Evolutionary conservation across 2,329 filamentous ascomycete genomes (phyloP), one percentile per base, ranked within the genome.

Genomic region (Penicillium capsulatum): DNA sequence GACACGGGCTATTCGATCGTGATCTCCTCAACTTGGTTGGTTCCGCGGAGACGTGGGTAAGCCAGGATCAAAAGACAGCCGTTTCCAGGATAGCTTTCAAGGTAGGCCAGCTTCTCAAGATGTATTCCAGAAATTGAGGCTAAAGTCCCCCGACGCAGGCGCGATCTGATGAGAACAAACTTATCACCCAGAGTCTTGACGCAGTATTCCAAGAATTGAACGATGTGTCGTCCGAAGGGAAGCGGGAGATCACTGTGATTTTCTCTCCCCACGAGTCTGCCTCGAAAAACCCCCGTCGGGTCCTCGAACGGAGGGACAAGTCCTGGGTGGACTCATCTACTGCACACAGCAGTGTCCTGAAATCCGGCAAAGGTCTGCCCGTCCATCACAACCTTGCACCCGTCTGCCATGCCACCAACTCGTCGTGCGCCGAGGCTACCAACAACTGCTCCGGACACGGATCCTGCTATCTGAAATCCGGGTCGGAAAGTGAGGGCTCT

Each of bases 401-500:
- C 5, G 67, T 79, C 31, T 97, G 91, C 75, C 91, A 94, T 72
- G 63, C 72, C 36, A 82, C 81, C 2, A 68, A 80, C 53, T 79
- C 81, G 28, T 71, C 76, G 41, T 97, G 91, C 68, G 68, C 76
- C 34, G 73, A 74, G 41, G 72, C 70, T 28, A 98, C 92, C 2
- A 76, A 80, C 54, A 80, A 80, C 60, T 98, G 92, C 75, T 87
- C 84, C 10, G 81, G 84, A 38, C 89, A 92, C 65, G 92, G 92
- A 32, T 59, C 66, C 17, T 97, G 92, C 71, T 70, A 75, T 50
- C 73, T 84, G 61, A 84, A 83, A 58, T 89, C 78, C 49, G 68
- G 67, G 29, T 62, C 67, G 10, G 50, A 53, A n/a, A 51, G 51
- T 19, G 53, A 59, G 15, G 42, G 36, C 10, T 59, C 61, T 38